phyloP scores from a whole-genome alignment of 176 grass and related monocot species.

The Avena sativa region DNA sequence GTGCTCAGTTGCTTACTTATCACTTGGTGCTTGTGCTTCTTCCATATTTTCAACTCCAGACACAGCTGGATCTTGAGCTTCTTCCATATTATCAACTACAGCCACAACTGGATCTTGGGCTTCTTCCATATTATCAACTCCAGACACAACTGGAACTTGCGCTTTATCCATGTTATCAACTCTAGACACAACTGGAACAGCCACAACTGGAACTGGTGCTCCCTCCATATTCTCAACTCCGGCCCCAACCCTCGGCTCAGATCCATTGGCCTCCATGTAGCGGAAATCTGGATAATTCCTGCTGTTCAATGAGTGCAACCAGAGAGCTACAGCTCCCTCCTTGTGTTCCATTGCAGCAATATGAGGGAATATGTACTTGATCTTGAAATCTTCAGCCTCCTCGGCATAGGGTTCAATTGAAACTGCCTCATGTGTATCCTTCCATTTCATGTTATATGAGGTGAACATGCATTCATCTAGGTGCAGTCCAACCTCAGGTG shows the following conservation, averaged over 20 bases:
- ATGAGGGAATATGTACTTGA: slow-evolving; percentile 94
- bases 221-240: slow-evolving; percentile 37
- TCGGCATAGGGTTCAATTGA: slow-evolving; percentile 84
- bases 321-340: slow-evolving; percentile 84
- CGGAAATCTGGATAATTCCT: slow-evolving; percentile 94
- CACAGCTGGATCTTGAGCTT: background rate
- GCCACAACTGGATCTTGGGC: background rate
- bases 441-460: slow-evolving; percentile 93
- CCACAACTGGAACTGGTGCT: background rate
- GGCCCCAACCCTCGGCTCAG: slow-evolving; percentile 21
- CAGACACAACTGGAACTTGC: background rate
- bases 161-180: background rate
- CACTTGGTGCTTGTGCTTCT: slow-evolving; percentile 6
- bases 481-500: slow-evolving; percentile 89
- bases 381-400: slow-evolving; percentile 78
- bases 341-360: slow-evolving; percentile 93
- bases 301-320: slow-evolving; percentile 89
- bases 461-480: slow-evolving; percentile 87
- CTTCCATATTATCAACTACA: slow-evolving; percentile 25
- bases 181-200: background rate
- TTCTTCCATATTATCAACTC: background rate
- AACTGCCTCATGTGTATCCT: slow-evolving; percentile 84
- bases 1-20: slow-evolving; percentile 18
- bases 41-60: slow-evolving; percentile 37
- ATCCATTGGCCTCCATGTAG: slow-evolving; percentile 53